phyloP scores from a whole-genome alignment of 164 flowering plant species.

The Magnolia officinalis region DNA sequence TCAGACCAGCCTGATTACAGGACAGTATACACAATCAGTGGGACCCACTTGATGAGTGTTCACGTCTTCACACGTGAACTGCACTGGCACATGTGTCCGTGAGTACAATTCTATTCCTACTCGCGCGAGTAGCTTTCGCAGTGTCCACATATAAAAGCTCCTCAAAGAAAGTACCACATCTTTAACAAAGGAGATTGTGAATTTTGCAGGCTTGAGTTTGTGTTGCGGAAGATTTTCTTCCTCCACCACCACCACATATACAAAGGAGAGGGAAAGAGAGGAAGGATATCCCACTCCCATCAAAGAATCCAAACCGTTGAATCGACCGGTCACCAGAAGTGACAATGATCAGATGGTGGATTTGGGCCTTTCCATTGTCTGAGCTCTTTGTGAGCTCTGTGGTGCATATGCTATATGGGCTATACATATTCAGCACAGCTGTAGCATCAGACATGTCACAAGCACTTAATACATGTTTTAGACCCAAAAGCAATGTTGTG shows the following conservation, averaged over 20 bases:
- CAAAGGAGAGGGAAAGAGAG: neutral
- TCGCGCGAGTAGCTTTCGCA: too few species aligned
- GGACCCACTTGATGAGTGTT: too few species aligned
- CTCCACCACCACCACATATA: neutral
- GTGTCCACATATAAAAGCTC: neutral
- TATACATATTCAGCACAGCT: conserved; percentile 88
- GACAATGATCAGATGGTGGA: conserved; percentile 36
- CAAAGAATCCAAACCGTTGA: neutral
- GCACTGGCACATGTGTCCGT: too few species aligned
- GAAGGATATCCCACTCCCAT: neutral
- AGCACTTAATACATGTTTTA: conserved; percentile 45
- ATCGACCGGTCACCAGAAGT: neutral
- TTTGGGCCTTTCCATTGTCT: conserved; percentile 40
- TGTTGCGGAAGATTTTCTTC: conserved; percentile 23
- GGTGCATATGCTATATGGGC: conserved; percentile 80
- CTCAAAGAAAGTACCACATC: neutral
- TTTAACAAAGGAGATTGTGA: conserved; percentile 13
- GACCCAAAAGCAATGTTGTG: conserved; percentile 24
- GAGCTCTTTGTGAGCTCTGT: conserved; percentile 76
- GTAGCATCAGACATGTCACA: conserved; percentile 76
- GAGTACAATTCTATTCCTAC: too few species aligned
- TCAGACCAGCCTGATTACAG: too few species aligned
- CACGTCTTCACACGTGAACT: too few species aligned
- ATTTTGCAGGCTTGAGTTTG: conserved; percentile 5
- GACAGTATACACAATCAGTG: too few species aligned